A percentile compares a stretch with the other conserved stretches of the same genome.
Conservation (phyloP, 345 rosid genomes). For the Syzygium oleosum region DNA sequence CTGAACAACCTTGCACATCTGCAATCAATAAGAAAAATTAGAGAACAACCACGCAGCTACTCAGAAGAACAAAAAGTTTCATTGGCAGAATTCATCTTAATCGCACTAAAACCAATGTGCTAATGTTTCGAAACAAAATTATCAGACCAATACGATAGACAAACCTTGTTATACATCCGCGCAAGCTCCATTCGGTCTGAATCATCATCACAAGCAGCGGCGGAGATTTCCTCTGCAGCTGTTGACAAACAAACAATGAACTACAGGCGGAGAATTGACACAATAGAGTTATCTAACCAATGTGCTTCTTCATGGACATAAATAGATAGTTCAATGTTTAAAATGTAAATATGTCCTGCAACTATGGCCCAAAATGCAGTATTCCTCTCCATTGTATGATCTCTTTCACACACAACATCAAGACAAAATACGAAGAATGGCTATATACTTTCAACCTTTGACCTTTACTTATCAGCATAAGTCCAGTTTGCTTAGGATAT, state of each 20-base stretch:
- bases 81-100: not conserved
- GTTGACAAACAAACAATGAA: slow-evolving; percentile 4
- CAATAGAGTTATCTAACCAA: not conserved
- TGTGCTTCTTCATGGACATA: not conserved
- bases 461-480: not conserved
- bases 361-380: not conserved
- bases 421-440: not conserved
- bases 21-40: slow-evolving; percentile 3
- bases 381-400: not conserved
- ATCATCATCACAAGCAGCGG: slow-evolving; percentile 47
- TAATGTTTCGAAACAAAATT: not conserved
- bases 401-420: not conserved
- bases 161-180: slow-evolving; percentile 54
- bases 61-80: not conserved
- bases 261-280: not conserved
- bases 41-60: not conserved
- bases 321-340: not conserved
- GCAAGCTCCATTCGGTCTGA: slow-evolving; percentile 47
- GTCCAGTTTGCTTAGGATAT: not conserved
- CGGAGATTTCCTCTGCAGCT: slow-evolving; percentile 57
- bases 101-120: not conserved
- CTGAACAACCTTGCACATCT: slow-evolving; percentile 63
- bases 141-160: not conserved
- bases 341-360: not conserved
- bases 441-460: not conserved